Percentiles rank a stretch among this genome's conserved stretches.
phyloP scores from a whole-genome alignment of 192 early-diverging fungal genomes.

The Umbelopsis ramanniana region DNA sequence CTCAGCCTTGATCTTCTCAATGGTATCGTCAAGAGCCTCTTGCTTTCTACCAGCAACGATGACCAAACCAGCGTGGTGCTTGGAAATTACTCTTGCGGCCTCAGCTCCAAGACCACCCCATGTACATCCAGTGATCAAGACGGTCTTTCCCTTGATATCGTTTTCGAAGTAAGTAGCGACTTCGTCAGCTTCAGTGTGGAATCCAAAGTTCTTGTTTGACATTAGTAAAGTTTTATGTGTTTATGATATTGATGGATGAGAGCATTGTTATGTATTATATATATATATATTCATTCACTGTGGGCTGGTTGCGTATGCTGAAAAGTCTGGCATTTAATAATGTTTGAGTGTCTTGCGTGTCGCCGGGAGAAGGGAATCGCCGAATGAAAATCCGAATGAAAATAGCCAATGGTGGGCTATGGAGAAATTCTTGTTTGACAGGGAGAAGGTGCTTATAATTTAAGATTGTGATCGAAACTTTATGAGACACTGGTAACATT shows the following conservation, averaged over 20 bases:
- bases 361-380: no score
- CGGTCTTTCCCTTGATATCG: constrained; percentile 3
- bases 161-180: background rate
- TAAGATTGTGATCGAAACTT: no score
- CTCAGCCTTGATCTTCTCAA: constrained; percentile 32
- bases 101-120: constrained; percentile 21
- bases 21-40: constrained; percentile 19
- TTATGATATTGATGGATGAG: background rate
- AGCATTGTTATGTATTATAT: no score
- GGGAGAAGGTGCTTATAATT: no score
- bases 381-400: no score
- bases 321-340: no score
- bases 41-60: constrained; percentile 30
- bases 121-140: constrained; percentile 2
- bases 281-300: background rate
- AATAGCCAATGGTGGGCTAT: no score
- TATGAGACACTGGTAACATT: no score
- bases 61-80: background rate
- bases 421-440: no score
- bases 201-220: background rate
- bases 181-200: background rate
- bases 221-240: background rate
- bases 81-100: background rate
- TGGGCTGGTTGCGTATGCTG: no score
- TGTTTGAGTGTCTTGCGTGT: no score